Conservation (phyloP, 306 rosid genomes). For the Fragaria iinumae region DNA sequence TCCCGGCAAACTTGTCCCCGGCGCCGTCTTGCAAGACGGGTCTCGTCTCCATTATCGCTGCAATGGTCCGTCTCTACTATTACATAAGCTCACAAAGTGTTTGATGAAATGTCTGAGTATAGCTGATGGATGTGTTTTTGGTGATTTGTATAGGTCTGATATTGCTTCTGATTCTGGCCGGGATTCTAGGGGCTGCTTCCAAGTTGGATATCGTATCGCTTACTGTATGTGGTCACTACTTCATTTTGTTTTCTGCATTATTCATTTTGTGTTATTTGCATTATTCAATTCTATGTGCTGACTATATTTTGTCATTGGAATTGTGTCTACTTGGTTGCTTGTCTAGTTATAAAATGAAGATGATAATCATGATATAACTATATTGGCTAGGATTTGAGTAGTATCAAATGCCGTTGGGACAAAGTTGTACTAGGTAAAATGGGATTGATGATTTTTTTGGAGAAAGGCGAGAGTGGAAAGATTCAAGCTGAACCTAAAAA, state of each 20-base stretch:
- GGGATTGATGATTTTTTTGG: background rate
- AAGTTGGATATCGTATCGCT: slow-evolving; percentile 58
- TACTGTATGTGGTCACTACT: slow-evolving; percentile 57
- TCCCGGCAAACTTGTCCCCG: slow-evolving; percentile 77
- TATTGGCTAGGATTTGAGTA: background rate
- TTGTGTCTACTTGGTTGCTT: too few relatives aligned
- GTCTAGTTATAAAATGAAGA: background rate
- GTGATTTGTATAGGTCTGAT: slow-evolving; percentile 47
- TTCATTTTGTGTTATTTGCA: too few relatives aligned
- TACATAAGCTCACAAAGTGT: background rate
- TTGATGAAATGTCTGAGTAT: background rate
- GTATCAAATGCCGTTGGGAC: background rate
- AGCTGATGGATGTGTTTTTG: background rate
- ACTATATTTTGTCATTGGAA: too few relatives aligned
- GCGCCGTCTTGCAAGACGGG: slow-evolving; percentile 58
- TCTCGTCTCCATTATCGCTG: slow-evolving; percentile 82
- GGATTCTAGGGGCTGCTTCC: slow-evolving; percentile 56
- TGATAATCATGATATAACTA: background rate
- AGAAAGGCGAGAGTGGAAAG: background rate
- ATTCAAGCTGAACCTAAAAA: background rate
- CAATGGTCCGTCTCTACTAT: slow-evolving; percentile 56
- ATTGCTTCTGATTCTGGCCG: slow-evolving; percentile 60
- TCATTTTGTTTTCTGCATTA: background rate
- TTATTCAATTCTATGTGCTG: too few relatives aligned
- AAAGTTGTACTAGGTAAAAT: background rate